These are phyloP conservation scores for Pseudogymnoascus sp. DNA, from an alignment of 2,329 filamentous ascomycete species.

Conservation along the genomic window DNA sequence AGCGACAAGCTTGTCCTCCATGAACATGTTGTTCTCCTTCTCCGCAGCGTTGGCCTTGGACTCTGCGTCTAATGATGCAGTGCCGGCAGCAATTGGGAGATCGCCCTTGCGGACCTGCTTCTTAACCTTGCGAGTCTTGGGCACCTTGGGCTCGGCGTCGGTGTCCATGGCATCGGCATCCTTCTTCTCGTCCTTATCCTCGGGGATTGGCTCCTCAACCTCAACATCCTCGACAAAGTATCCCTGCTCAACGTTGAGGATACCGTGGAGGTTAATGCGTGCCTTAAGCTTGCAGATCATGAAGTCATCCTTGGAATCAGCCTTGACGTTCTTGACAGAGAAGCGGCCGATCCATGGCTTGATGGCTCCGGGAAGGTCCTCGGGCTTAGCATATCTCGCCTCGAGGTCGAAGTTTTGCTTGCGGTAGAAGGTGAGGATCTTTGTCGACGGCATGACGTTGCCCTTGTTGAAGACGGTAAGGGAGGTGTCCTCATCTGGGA, in stretches of 20 bases:
- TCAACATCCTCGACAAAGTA: constrained; percentile 98
- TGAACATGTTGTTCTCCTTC: constrained; percentile 83
- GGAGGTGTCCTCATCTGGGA: constrained; percentile 96
- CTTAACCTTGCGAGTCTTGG: constrained; percentile 93
- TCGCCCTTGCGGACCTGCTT: constrained; percentile 99
- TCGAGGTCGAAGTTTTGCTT: constrained; percentile 97
- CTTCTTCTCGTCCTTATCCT: constrained; percentile 53
- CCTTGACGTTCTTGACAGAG: constrained; percentile 95
- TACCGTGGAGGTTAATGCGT: constrained; percentile 88
- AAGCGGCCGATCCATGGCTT: constrained; percentile 96
- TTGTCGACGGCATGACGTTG: constrained; percentile 94
- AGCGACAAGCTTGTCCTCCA: constrained; percentile 96
- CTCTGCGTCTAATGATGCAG: constrained; percentile 64
- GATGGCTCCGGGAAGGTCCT: constrained; percentile 76
- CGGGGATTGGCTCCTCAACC: constrained; percentile 85
- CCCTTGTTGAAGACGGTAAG: constrained; percentile 96
- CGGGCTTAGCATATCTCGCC: constrained; percentile 83
- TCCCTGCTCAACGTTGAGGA: constrained; percentile 91
- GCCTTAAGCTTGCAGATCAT: constrained; percentile 99
- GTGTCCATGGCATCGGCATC: constrained; percentile 82
- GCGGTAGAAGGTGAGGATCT: constrained; percentile 98
- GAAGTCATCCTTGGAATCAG: constrained; percentile 88
- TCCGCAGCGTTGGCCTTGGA: constrained; percentile 63
- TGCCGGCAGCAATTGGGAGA: constrained; percentile 76
- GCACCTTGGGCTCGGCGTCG: constrained; percentile 58